Evolutionary conservation across 169 alveolate genomes (phyloP).

Genomic region (Plasmodium inui): DNA sequence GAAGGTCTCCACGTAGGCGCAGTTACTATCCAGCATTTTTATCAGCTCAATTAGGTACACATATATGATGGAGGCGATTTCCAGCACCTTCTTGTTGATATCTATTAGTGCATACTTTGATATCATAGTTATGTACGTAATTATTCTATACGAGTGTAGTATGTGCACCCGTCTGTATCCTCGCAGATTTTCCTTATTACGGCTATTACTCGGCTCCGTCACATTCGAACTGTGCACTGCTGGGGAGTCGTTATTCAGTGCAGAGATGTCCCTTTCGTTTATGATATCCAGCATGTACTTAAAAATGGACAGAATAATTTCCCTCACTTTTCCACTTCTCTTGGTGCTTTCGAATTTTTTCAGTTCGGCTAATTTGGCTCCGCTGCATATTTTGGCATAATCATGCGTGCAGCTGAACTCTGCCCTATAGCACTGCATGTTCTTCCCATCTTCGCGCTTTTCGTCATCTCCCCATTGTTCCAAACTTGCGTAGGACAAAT

Average conservation of each 20-base stretch:
- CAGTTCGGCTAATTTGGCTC: slow-evolving; percentile 31
- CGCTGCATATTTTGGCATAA: slow-evolving; percentile 6
- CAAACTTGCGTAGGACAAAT: slow-evolving; percentile 39
- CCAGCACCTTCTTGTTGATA: slow-evolving; percentile 56
- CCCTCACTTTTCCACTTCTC: slow-evolving; percentile 40
- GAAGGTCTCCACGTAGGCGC: slow-evolving; percentile 7
- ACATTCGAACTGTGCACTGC: neutral
- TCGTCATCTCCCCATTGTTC: slow-evolving; percentile 8
- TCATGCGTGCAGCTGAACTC: neutral
- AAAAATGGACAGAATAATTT: slow-evolving; percentile 62
- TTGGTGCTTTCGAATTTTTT: slow-evolving; percentile 23
- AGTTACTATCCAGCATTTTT: slow-evolving; percentile 19
- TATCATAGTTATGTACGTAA: slow-evolving; percentile 14
- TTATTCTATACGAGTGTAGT: slow-evolving; percentile 28
- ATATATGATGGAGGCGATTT: slow-evolving; percentile 17
- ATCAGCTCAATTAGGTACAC: slow-evolving; percentile 41
- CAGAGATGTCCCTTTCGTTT: slow-evolving; percentile 40
- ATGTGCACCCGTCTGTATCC: slow-evolving; percentile 15
- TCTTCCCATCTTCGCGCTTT: neutral
- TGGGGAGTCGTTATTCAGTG: neutral
- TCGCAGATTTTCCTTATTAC: neutral
- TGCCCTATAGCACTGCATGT: neutral
- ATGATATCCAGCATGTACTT: slow-evolving; percentile 43
- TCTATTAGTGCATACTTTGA: slow-evolving; percentile 62
- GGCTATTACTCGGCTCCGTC: neutral